These are phyloP conservation scores for Starmerella geochares DNA, from an alignment of 805 yeast genomes.

Conservation along the genomic window DNA sequence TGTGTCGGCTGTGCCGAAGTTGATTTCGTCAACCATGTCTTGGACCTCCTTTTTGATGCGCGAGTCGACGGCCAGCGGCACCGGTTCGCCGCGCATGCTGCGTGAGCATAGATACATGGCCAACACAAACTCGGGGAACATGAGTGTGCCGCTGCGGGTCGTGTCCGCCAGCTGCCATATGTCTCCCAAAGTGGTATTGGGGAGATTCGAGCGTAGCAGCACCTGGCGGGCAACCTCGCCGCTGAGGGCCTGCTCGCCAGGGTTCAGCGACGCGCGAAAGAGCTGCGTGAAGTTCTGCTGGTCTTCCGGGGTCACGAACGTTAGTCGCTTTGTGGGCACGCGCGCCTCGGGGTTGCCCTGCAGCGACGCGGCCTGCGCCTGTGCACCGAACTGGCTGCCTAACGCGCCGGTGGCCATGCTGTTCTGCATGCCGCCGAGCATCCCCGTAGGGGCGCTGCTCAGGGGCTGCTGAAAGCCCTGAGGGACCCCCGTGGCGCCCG, in stretches of 20 bases:
- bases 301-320: conserved; percentile 75
- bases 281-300: conserved; percentile 78
- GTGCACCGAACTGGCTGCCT: conserved; percentile 15
- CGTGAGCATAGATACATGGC: conserved; percentile 79
- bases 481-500: conserved; percentile 12
- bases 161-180: conserved; percentile 92
- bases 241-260: conserved; percentile 48
- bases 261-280: conserved; percentile 61
- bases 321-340: conserved; percentile 48
- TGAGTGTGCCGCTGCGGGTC: conserved; percentile 67
- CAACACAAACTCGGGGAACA: conserved; percentile 90
- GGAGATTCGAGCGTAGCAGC: conserved; percentile 65
- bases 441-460: neutral
- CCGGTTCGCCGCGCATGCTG: conserved; percentile 63
- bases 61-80: conserved; percentile 64
- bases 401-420: neutral
- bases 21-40: conserved; percentile 81
- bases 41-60: conserved; percentile 73
- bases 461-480: conserved; percentile 1
- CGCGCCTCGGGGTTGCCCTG: conserved; percentile 30
- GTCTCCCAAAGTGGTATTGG: conserved; percentile 64
- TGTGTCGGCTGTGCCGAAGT: conserved; percentile 58
- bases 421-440: neutral
- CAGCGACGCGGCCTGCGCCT: conserved; percentile 29
- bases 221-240: conserved; percentile 65